Percentiles rank a stretch among this genome's conserved stretches.
Evolutionary conservation across 2,329 filamentous ascomycete genomes (phyloP).

Genomic region (Daldinia eschscholtzii): DNA sequence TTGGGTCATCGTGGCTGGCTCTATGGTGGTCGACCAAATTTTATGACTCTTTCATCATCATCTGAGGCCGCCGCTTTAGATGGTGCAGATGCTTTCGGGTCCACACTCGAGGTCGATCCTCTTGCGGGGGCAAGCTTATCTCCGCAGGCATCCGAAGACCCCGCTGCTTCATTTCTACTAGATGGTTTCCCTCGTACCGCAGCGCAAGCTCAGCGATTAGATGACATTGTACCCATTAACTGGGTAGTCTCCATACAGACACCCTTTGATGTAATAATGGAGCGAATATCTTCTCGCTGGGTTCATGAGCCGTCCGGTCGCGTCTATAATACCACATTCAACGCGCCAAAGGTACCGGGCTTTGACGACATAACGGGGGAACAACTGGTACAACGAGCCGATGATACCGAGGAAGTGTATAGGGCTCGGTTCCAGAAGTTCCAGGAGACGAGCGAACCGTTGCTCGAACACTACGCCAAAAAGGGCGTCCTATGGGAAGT

Average conservation of each 20-base stretch:
- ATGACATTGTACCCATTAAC: slow-evolving; percentile 91
- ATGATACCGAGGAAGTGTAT: slow-evolving; percentile 91
- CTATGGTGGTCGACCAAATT: slow-evolving; percentile 59
- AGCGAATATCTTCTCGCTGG: slow-evolving; percentile 92
- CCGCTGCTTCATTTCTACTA: slow-evolving; percentile 89
- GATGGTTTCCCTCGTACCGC: slow-evolving; percentile 96
- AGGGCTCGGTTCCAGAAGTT: slow-evolving; percentile 84
- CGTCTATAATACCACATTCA: slow-evolving; percentile 95
- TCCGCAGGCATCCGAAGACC: slow-evolving; percentile 70
- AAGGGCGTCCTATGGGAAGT: slow-evolving; percentile 89
- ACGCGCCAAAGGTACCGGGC: slow-evolving; percentile 83
- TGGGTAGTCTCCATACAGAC: slow-evolving; percentile 89
- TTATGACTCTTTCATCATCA: slow-evolving; percentile 66
- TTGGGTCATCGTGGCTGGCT: slow-evolving; percentile 90
- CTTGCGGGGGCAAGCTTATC: slow-evolving; percentile 55
- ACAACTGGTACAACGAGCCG: slow-evolving; percentile 80
- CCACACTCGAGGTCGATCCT: slow-evolving; percentile 56
- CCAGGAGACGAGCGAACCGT: slow-evolving; percentile 83
- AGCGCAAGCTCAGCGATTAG: slow-evolving; percentile 80
- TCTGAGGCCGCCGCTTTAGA: slow-evolving; percentile 57
- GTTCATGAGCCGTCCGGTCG: slow-evolving; percentile 91
- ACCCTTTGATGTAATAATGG: slow-evolving; percentile 86
- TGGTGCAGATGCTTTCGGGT: slow-evolving; percentile 56
- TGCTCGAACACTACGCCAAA: slow-evolving; percentile 89
- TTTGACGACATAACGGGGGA: slow-evolving; percentile 94